These are phyloP conservation scores for Pouteria glomerata DNA, from an alignment of 148 eudicot species.

Conservation along the genomic window DNA sequence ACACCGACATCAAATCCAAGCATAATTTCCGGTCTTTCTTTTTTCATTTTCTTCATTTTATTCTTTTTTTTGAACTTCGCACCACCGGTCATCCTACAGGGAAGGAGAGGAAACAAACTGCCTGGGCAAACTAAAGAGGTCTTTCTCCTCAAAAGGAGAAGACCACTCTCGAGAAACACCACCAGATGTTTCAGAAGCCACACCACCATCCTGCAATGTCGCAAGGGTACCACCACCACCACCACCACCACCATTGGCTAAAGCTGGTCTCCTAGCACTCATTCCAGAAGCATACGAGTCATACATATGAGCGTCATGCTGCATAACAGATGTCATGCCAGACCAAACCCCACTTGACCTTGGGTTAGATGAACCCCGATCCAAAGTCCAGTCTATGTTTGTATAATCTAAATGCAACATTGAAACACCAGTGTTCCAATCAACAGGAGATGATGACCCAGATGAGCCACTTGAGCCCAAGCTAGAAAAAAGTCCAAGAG, in stretches of 20 bases:
- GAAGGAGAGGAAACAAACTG: constrained; percentile 97
- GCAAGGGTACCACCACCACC: constrained; percentile 23
- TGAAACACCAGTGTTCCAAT: constrained; percentile 74
- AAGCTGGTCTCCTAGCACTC: constrained; percentile 45
- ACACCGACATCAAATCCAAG: constrained; percentile 48
- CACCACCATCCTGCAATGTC: constrained; percentile 45
- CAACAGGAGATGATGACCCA: constrained; percentile 72
- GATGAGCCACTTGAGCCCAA: constrained; percentile 55
- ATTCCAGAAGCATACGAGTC: constrained; percentile 36
- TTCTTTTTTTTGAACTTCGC: constrained; percentile 31
- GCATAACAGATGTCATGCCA: constrained; percentile 30
- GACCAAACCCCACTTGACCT: constrained; percentile 48
- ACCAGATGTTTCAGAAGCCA: constrained; percentile 32
- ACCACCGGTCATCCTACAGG: constrained; percentile 52
- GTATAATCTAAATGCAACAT: constrained; percentile 62
- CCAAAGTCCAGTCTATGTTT: constrained; percentile 87
- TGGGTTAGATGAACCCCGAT: constrained; percentile 27
- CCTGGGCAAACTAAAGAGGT: constrained; percentile 83
- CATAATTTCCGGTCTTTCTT: constrained; percentile 28
- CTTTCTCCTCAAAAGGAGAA: constrained; percentile 92
- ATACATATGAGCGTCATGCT: constrained; percentile 24
- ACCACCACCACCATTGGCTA: constrained; percentile 46
- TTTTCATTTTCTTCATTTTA: constrained; percentile 23
- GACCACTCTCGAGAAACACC: constrained; percentile 80
- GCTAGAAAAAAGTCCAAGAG: constrained; percentile 85